Base-by-base conservation (phyloP, 768 basidiomycete genomes). In the Nevesoporus exiguus region DNA sequence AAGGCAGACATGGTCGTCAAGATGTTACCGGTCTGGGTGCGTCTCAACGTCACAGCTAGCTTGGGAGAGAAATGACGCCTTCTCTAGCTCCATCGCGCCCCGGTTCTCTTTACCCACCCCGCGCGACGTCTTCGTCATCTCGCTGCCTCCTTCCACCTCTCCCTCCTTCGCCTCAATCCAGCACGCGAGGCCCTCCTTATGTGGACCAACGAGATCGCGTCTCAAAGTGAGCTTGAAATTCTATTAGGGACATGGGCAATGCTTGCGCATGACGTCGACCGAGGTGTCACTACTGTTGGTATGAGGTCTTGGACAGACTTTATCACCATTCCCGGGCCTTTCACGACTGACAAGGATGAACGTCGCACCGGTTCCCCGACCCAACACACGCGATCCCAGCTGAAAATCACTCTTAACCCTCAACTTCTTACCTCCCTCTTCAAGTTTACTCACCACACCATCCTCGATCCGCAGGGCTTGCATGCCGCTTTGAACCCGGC, bases 11-110 rank as follows among this genome's bases (percentile, higher is more conserved):
- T 71, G 17, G 59, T 80, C 60, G 76, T 81, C 22, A 76, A 84
- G 51, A 88, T 86, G 76, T 62, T 95, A 30, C 93, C 93, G 4
- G 93, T 96, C 52, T 98, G 95, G 95, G 94, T 96, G 67, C 62
- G 91, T 61, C 31, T 47, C 41, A 4, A 30, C 7, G 39, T 49
- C 43, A 13, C 27, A 22, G 46, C 50, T 37, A 39, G 49, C 56
- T 19, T 52, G 33, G 46, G 11, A 17, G 22, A 37, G 43, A 36
- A 31, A 44, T 61, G 40, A 66, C 21, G 22, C 46, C 29, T 11
- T 34, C 43, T 50, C 42, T 54, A 96, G 94, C 73, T 93, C 31
- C 90, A 97, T 69, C 93, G 96, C 70, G 72, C 89, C n/a, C 85
- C 94, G 0, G 76, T 86, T 1, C 77, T 97, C 15, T 82, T 93